Base-by-base conservation (phyloP, 2,329 filamentous ascomycete genomes). In the Colletotrichum lentis region DNA sequence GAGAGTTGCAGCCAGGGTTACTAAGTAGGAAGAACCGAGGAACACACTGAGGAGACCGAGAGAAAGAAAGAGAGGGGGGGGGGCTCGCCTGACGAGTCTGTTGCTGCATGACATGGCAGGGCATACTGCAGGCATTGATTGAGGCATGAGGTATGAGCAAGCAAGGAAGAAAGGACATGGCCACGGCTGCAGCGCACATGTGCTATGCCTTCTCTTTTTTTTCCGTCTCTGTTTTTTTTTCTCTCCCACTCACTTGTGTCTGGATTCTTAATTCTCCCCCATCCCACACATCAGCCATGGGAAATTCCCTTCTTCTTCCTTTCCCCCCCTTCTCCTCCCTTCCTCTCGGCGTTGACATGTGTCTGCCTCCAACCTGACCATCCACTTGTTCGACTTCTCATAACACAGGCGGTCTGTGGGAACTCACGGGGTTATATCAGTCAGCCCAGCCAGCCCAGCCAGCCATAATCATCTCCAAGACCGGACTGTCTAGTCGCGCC, bases 101-200 rank as follows among this genome's bases (percentile, higher is more conserved):
- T 65, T 60, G 62, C 65, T 68, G 65, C 65, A 68, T 65, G 62
- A 43, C 55, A 68, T 20, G 35, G 62, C 49, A 35, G 31, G 31
- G 31, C 31, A 35, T 35, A 35, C 31, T 35, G 31, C 31, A 35
- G 31, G 31, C 31, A 10, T 35, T 35, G 31, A 35, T 35, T 35
- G 31, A 35, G 31, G 52, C 61, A 63, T 63, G 52, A 35, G 61
- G 35, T 49, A 55, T 65, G 49, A 52, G 56, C 63, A 10, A 35
- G 31, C 31, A 35, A 35, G 31, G 31, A 35, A 35, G 31, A 7
- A 67, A 58, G 60, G 60, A 49, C 60, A 64, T 67, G 64, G 60
- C 35, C 55, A 68, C 35, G 16, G 55, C 55, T 68, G 65, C 62
- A 65, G 62, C 65, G 65, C 62, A 65, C 65, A 68, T 68, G 65